Conservation (phyloP, 352 stramenopile genomes). For the Phytopythium vexans region DNA sequence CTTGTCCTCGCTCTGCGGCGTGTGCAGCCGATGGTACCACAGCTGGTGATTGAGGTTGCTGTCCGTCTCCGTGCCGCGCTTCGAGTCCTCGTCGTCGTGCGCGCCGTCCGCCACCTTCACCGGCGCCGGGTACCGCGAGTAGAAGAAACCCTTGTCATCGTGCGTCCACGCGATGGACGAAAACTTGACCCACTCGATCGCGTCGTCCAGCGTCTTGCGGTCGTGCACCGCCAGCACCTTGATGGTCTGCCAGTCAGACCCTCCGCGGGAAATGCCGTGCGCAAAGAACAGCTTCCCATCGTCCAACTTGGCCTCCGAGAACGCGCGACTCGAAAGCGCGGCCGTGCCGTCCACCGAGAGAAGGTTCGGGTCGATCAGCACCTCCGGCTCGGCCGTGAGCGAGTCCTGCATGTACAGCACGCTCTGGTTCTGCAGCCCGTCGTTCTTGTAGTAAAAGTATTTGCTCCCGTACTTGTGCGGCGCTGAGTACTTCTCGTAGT, state of each 20-base stretch:
- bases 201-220: conserved; percentile 70
- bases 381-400: conserved; percentile 50
- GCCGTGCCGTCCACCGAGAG: conserved; percentile 71
- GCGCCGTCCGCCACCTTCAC: conserved; percentile 50
- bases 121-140: conserved; percentile 73
- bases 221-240: conserved; percentile 79
- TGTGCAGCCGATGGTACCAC: conserved; percentile 78
- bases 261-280: conserved; percentile 76
- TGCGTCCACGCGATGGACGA: conserved; percentile 78
- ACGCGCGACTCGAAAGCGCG: conserved; percentile 56
- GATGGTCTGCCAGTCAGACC: conserved; percentile 87
- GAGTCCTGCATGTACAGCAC: conserved; percentile 86
- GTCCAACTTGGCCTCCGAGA: conserved; percentile 64
- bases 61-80: conserved; percentile 78
- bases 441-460: conserved; percentile 87
- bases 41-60: conserved; percentile 77
- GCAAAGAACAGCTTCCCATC: conserved; percentile 79
- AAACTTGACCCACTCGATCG: conserved; percentile 89
- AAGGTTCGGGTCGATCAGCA: conserved; percentile 84
- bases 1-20: conserved; percentile 63
- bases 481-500: conserved; percentile 87
- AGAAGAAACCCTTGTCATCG: conserved; percentile 86
- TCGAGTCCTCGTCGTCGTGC: conserved; percentile 35
- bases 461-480: conserved; percentile 70
- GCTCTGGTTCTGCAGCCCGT: conserved; percentile 85